Conservation (phyloP, 441 rosid species). For the Jatropha podagrica region DNA sequence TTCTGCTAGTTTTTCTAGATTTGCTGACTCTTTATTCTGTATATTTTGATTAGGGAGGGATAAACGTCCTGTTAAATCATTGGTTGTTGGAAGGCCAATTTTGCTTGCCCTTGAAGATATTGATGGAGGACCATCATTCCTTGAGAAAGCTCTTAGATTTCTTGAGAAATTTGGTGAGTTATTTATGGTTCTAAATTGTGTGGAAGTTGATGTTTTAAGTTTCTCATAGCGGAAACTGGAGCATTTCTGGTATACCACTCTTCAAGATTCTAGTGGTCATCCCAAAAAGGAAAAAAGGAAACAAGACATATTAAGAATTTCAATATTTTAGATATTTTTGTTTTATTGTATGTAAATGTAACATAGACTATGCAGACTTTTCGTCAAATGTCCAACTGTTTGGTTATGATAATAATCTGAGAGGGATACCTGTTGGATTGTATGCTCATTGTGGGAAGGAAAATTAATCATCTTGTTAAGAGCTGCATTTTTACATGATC, state of each 20-base stretch:
- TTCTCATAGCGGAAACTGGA: conserved; percentile 15
- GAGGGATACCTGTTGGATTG: neutral
- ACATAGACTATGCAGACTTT: neutral
- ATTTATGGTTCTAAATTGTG: conserved; percentile 21
- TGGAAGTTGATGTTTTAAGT: conserved; percentile 13
- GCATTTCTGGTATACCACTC: conserved; percentile 4
- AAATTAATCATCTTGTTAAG: neutral
- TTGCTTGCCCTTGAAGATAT: conserved; percentile 98
- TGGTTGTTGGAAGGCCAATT: conserved; percentile 99
- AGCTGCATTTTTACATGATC: neutral
- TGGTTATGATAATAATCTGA: conserved; percentile 3
- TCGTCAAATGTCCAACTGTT: neutral
- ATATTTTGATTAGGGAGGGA: conserved; percentile 69
- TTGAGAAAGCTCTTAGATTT: conserved; percentile 96
- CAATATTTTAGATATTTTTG: neutral
- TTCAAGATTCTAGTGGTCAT: conserved; percentile 3
- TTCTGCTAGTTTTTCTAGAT: conserved; percentile 14
- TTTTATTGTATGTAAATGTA: neutral
- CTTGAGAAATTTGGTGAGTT: conserved; percentile 88
- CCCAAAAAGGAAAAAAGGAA: neutral
- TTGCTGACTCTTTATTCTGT: conserved; percentile 14
- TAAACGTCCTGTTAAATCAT: conserved; percentile 78
- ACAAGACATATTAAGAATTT: neutral
- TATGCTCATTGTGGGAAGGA: neutral
- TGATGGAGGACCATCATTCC: conserved; percentile 98